A percentile compares a stretch with the other conserved stretches of the same genome.
phyloP scores from a whole-genome alignment of 2,329 filamentous ascomycete genomes.

The Fusarium sp. region DNA sequence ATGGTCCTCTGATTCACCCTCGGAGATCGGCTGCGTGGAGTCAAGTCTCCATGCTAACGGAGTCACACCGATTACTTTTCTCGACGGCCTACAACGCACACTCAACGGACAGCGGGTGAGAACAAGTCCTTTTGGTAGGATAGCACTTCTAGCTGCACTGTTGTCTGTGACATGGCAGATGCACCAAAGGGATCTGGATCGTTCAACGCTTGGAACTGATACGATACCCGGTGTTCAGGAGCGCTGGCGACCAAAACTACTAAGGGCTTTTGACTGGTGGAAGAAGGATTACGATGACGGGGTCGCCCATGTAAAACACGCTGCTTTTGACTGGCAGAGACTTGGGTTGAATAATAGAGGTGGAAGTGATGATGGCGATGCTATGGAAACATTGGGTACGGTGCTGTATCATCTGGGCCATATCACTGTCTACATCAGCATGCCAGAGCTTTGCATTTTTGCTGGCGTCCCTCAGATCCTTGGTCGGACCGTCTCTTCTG shows the following conservation, averaged over 20 bases:
- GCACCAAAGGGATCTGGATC: constrained; percentile 48
- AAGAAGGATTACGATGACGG: constrained; percentile 50
- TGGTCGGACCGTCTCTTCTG: constrained; percentile 46
- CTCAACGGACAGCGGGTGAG: constrained; percentile 48
- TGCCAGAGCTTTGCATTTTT: constrained; percentile 50
- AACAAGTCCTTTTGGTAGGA: constrained; percentile 48
- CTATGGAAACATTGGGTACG: constrained; percentile 47
- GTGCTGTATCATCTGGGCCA: constrained; percentile 49
- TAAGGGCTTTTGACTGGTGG: constrained; percentile 50
- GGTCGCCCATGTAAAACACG: constrained; percentile 47
- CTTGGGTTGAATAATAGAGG: constrained; percentile 45
- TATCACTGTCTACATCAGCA: constrained; percentile 49
- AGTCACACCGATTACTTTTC: constrained; percentile 48
- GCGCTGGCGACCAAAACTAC: constrained; percentile 47
- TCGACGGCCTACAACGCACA: constrained; percentile 46
- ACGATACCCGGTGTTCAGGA: constrained; percentile 48
- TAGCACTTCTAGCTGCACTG: constrained; percentile 44
- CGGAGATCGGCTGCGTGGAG: constrained; percentile 49
- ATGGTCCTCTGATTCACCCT: constrained; percentile 49
- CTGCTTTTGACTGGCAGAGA: constrained; percentile 49
- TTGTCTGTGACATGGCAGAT: constrained; percentile 49
- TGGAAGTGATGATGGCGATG: constrained; percentile 48
- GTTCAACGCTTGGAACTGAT: constrained; percentile 45
- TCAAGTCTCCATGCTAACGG: constrained; percentile 49
- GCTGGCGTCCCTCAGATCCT: constrained; percentile 48